Conservation (phyloP, 257 asterid species). For the Fraxinus americana region DNA sequence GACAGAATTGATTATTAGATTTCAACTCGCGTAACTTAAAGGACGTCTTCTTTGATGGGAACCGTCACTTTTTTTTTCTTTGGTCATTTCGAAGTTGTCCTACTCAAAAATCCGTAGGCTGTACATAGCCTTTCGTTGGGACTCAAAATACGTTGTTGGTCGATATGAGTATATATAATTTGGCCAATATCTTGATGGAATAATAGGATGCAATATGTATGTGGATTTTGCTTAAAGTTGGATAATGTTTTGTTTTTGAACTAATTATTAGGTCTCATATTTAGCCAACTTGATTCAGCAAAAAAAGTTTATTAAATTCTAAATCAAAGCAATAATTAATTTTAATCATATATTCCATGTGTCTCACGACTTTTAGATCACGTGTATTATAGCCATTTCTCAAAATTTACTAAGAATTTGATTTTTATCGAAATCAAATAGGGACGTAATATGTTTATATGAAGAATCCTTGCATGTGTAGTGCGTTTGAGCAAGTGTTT, state of each 20-base stretch:
- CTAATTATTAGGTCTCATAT: background rate
- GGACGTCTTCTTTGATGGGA: background rate
- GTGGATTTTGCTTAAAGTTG: background rate
- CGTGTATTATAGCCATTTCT: no score
- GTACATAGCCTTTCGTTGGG: slow-evolving; percentile 23
- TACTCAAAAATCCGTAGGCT: background rate
- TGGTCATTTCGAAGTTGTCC: background rate
- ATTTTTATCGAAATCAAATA: no score
- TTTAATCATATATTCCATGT: no score
- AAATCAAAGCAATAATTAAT: no score
- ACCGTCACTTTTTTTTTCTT: background rate
- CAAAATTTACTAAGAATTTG: no score
- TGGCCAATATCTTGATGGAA: no score
- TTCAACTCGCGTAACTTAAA: slow-evolving; percentile 18
- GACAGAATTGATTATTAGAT: slow-evolving; percentile 32
- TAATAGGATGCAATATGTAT: background rate
- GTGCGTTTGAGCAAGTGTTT: no score
- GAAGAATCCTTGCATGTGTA: no score
- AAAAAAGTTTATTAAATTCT: no score
- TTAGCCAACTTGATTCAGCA: background rate
- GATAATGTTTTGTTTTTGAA: background rate
- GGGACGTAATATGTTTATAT: no score
- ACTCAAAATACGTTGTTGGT: background rate
- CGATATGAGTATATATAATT: background rate
- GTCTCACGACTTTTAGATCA: no score